These are phyloP conservation scores for Angomonas deanei DNA, from an alignment of 208 protist species.

Conservation along the genomic window DNA sequence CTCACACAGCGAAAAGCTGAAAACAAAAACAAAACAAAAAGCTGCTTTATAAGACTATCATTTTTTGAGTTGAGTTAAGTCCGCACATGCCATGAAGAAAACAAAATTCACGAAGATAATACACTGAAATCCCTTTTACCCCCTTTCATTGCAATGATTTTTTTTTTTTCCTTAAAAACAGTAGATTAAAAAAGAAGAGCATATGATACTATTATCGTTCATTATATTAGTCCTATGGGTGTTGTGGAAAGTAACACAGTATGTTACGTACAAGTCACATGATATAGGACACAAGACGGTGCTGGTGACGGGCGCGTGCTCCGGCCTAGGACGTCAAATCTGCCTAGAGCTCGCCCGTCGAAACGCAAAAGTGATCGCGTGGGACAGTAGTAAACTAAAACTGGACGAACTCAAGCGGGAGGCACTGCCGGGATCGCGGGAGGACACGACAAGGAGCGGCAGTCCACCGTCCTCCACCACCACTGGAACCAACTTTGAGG, in stretches of 20 bases:
- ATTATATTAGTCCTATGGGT: conserved; percentile 38
- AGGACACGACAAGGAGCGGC: background rate
- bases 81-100: background rate
- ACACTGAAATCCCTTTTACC: too few relatives aligned
- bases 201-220: conserved; percentile 63
- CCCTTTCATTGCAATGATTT: too few relatives aligned
- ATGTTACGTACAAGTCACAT: conserved; percentile 31
- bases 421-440: conserved; percentile 4
- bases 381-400: conserved; percentile 44
- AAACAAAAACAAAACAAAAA: background rate
- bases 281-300: conserved; percentile 38
- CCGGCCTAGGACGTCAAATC: conserved; percentile 33
- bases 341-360: conserved; percentile 35
- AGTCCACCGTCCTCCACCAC: background rate
- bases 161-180: background rate
- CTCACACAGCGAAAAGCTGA: background rate
- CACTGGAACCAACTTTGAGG: background rate
- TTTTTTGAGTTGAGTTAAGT: background rate
- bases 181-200: conserved; percentile 11
- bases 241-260: conserved; percentile 36
- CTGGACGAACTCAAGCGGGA: conserved; percentile 44
- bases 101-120: background rate
- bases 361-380: conserved; percentile 47
- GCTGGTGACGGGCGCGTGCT: conserved; percentile 53
- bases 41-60: conserved; percentile 8